Evolutionary conservation across 2,329 filamentous ascomycete genomes (phyloP).

Genomic region (Rhynchosporium graminicola): DNA sequence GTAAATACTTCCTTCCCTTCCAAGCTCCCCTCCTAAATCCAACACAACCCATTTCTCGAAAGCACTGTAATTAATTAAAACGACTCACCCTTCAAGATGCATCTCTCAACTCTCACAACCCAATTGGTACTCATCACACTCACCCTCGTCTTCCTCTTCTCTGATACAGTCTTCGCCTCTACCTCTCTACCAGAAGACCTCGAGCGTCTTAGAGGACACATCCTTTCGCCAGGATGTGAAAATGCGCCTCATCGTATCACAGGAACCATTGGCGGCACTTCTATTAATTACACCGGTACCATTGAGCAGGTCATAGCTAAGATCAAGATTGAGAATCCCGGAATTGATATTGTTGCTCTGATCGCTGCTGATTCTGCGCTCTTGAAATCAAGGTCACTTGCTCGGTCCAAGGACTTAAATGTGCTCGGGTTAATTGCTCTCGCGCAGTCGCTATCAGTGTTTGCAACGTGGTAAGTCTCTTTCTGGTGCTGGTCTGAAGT

Average conservation of each 20-base stretch:
- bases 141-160: background rate
- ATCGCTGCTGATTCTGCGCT: background rate
- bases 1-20: background rate
- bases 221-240: background rate
- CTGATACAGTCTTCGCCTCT: background rate
- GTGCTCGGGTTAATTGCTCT: background rate
- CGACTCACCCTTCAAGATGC: background rate
- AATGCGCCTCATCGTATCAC: background rate
- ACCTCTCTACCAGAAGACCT: background rate
- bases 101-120: background rate
- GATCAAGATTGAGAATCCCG: background rate
- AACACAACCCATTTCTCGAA: background rate
- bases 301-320: background rate
- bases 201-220: background rate
- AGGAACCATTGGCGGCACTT: background rate
- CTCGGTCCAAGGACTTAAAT: background rate
- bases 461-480: background rate
- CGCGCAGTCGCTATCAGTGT: background rate
- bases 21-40: background rate
- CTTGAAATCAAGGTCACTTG: background rate
- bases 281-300: background rate
- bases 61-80: too few relatives aligned
- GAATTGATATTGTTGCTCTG: background rate
- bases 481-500: background rate
- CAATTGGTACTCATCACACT: background rate